A percentile compares a stretch with the other conserved stretches of the same genome.
Evolutionary conservation across 2,329 filamentous ascomycete genomes (phyloP).

Genomic region (Xylaria multiplex): DNA sequence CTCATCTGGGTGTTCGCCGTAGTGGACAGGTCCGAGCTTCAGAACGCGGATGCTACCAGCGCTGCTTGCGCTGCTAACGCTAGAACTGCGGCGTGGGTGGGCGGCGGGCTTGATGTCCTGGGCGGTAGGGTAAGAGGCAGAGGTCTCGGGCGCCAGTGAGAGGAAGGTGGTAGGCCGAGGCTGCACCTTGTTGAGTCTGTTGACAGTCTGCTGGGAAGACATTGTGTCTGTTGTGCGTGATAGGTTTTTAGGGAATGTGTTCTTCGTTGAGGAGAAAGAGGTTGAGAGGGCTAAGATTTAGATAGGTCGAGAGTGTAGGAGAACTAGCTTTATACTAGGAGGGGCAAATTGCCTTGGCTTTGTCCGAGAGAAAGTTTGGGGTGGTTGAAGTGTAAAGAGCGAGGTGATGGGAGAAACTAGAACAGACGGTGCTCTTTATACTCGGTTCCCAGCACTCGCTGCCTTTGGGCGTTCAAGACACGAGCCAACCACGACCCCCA

Average conservation of each 20-base stretch:
- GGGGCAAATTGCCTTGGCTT: constrained; percentile 19
- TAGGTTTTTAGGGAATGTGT: constrained; percentile 11
- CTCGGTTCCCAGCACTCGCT: constrained; percentile 18
- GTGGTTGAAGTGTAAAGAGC: constrained; percentile 23
- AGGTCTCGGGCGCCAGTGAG: constrained; percentile 67
- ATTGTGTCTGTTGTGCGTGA: constrained; percentile 40
- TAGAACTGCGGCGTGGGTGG: constrained; percentile 62
- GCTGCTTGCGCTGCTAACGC: constrained; percentile 60
- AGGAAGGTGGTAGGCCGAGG: constrained; percentile 59
- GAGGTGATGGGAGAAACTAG: constrained; percentile 13
- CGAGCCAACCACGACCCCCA: constrained; percentile 34
- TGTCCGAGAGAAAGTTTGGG: constrained; percentile 24
- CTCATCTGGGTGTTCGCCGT: constrained; percentile 67
- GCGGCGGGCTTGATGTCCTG: constrained; percentile 48
- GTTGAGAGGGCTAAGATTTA: constrained; percentile 1
- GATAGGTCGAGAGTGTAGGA: background rate
- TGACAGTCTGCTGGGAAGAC: constrained; percentile 41
- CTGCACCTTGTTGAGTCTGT: constrained; percentile 41
- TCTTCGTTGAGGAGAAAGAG: constrained; percentile 22
- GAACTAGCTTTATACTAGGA: constrained; percentile 22
- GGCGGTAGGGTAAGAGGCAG: constrained; percentile 62
- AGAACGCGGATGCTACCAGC: constrained; percentile 62
- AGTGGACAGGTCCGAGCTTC: constrained; percentile 73
- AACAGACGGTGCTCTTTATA: constrained; percentile 39
- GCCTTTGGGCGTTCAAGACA: constrained; percentile 24